These are phyloP conservation scores for Aristolochia contorta DNA, from an alignment of 164 flowering plant genomes.

Conservation along the genomic window DNA sequence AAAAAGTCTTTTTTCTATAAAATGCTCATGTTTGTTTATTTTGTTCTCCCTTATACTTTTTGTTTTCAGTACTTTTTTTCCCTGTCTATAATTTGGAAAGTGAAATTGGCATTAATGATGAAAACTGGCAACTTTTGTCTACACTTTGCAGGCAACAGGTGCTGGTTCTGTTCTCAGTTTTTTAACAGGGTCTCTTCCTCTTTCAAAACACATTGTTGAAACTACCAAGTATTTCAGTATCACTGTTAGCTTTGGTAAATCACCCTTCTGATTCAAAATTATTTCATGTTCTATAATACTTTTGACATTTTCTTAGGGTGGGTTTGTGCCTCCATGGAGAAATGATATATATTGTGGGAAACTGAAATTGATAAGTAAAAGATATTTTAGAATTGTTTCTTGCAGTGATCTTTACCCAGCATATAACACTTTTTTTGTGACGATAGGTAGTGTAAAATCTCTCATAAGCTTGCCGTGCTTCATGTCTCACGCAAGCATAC, in stretches of 20 bases:
- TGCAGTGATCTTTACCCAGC: too few relatives aligned
- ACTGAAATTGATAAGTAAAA: too few relatives aligned
- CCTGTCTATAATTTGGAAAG: too few relatives aligned
- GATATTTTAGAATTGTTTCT: too few relatives aligned
- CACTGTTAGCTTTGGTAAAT: conserved; percentile 89
- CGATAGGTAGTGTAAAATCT: conserved; percentile 88
- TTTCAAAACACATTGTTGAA: conserved; percentile 85
- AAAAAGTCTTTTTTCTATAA: background rate
- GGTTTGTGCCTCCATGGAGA: too few relatives aligned
- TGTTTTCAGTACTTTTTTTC: too few relatives aligned
- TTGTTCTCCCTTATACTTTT: background rate
- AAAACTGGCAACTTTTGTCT: background rate
- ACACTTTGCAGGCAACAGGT: conserved; percentile 66
- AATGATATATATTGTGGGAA: too few relatives aligned
- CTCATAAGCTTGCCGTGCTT: conserved; percentile 98
- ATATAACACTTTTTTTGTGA: background rate
- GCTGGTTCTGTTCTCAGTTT: conserved; percentile 97
- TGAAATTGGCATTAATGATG: too few relatives aligned
- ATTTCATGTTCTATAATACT: too few relatives aligned
- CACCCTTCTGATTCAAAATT: too few relatives aligned
- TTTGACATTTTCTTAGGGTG: too few relatives aligned
- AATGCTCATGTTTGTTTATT: background rate
- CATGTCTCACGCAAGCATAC: conserved; percentile 97
- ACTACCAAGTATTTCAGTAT: conserved; percentile 81
- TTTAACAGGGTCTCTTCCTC: conserved; percentile 77